Percentiles rank a stretch among this genome's conserved stretches.
Conservation (phyloP, 345 rosid species). For the Eucalyptus marginata region DNA sequence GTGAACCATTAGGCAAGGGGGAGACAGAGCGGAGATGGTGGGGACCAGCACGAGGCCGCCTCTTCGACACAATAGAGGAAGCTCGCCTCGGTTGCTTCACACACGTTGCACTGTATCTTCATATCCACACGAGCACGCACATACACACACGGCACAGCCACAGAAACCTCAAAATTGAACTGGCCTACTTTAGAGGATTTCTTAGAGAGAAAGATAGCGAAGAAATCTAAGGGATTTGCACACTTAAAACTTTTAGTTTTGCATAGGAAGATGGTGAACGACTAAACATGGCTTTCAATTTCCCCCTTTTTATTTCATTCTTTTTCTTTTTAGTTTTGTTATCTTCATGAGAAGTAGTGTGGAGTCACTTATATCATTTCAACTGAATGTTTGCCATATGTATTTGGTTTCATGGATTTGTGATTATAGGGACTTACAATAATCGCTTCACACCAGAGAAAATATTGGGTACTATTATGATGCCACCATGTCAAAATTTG, state of each 20-base stretch:
- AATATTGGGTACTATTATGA: no score
- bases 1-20: not conserved
- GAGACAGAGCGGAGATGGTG: not conserved
- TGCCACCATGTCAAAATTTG: no score
- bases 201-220: not conserved
- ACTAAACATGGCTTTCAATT: not conserved
- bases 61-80: accelerated
- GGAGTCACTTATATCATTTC: no score
- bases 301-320: not conserved
- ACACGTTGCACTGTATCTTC: not conserved
- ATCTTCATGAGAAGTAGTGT: no score
- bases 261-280: not conserved
- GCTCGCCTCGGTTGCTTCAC: accelerated
- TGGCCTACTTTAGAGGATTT: not conserved
- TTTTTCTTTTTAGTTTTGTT: no score
- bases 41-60: not conserved
- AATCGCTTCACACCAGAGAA: not conserved
- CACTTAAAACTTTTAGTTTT: not conserved
- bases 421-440: not conserved
- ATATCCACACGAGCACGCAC: no score
- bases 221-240: not conserved
- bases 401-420: not conserved
- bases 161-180: not conserved
- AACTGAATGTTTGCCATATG: no score
- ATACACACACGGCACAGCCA: no score